phyloP scores from a whole-genome alignment of 768 basidiomycete species.

The Coprinopsis marcescibilis region DNA sequence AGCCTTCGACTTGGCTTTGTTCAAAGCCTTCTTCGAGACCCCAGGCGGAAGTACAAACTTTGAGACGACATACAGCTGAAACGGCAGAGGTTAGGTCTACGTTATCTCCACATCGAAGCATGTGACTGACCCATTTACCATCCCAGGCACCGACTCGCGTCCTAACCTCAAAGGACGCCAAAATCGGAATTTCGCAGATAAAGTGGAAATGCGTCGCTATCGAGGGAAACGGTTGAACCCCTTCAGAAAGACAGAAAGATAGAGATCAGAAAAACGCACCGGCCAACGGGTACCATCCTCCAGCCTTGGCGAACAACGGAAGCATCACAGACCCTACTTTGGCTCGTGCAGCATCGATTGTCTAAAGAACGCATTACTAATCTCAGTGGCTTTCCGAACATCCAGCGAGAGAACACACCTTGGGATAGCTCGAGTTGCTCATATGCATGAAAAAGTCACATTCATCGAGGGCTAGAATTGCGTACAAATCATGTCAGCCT shows the following conservation, averaged over 20 bases:
- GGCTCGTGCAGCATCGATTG: constrained; percentile 44
- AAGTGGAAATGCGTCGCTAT: constrained; percentile 65
- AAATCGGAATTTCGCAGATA: constrained; percentile 64
- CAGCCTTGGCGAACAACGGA: constrained; percentile 49
- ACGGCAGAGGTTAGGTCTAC: neutral
- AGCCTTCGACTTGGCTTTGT: neutral
- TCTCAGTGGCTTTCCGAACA: too few species aligned
- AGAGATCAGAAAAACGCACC: constrained; percentile 32
- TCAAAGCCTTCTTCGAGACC: constrained; percentile 6
- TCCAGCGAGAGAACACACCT: constrained; percentile 32
- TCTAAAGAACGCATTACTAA: too few species aligned
- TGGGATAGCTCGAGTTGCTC: constrained; percentile 78
- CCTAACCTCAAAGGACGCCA: constrained; percentile 57
- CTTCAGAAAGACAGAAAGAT: neutral
- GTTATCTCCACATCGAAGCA: too few species aligned
- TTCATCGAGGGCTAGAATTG: constrained; percentile 57
- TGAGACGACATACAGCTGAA: constrained; percentile 53
- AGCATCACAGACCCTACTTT: constrained; percentile 44
- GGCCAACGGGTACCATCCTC: constrained; percentile 59
- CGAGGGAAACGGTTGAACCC: neutral
- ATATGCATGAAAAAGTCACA: constrained; percentile 70
- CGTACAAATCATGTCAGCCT: neutral
- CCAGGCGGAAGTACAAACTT: constrained; percentile 41
- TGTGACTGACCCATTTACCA: constrained; percentile 70
- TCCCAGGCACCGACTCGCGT: constrained; percentile 60